A percentile compares a stretch with the other conserved stretches of the same genome.
phyloP scores from a whole-genome alignment of 2,329 filamentous ascomycete species.

The Botrytis tulipae region DNA sequence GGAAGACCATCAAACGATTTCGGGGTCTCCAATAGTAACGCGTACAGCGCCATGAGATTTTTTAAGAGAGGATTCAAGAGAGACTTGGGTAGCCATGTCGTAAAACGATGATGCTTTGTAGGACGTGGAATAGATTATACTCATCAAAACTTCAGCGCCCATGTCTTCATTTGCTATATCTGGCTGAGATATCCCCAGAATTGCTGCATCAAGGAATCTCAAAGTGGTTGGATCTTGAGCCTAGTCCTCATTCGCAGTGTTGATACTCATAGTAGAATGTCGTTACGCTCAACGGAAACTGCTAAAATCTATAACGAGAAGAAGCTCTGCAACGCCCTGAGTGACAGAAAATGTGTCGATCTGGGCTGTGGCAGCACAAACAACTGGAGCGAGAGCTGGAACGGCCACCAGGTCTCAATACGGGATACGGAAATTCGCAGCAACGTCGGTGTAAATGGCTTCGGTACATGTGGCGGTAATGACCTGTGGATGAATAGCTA shows the following conservation, averaged over 20 bases:
- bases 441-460: slow-evolving; percentile 44
- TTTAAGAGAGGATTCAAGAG: slow-evolving; percentile 42
- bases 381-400: slow-evolving; percentile 43
- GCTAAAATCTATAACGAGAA: slow-evolving; percentile 51
- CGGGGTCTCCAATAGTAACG: slow-evolving; percentile 40
- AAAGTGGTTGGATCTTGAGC: slow-evolving; percentile 24
- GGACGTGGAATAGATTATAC: slow-evolving; percentile 3
- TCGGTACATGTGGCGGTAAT: slow-evolving; percentile 42
- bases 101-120: not conserved
- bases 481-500: slow-evolving; percentile 46
- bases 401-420: slow-evolving; percentile 48
- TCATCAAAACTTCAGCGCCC: not conserved
- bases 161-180: not conserved
- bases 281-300: slow-evolving; percentile 34
- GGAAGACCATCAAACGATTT: not conserved
- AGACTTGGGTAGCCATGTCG: slow-evolving; percentile 6
- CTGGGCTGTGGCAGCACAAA: slow-evolving; percentile 33
- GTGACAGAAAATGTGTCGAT: slow-evolving; percentile 29
- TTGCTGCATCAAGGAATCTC: not conserved
- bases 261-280: slow-evolving; percentile 27
- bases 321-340: slow-evolving; percentile 47
- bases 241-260: not conserved
- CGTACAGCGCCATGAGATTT: slow-evolving; percentile 47
- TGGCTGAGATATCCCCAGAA: not conserved
- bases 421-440: slow-evolving; percentile 44